Conservation (phyloP, 176 grass and related monocot genomes). For the Aegilops tauschii region DNA sequence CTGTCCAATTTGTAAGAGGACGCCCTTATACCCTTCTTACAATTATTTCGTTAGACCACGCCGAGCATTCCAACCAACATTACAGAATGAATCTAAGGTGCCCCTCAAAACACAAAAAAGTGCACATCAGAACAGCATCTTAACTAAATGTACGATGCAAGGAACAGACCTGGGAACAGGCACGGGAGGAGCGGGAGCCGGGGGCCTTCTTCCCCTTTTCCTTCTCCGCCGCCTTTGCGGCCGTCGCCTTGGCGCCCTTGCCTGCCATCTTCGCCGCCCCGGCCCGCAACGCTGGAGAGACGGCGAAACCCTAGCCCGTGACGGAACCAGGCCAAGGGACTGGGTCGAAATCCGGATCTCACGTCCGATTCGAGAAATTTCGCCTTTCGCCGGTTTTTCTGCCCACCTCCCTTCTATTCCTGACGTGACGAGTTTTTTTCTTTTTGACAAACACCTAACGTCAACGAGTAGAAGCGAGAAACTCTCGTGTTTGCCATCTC, state of each 20-base stretch:
- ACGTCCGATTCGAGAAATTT: conserved; percentile 17
- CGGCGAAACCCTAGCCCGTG: conserved; percentile 9
- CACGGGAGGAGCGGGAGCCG: conserved; percentile 46
- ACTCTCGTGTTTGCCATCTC: no score
- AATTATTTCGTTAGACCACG: background rate
- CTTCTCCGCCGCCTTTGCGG: conserved; percentile 52
- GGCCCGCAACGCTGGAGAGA: background rate
- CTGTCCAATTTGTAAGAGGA: background rate
- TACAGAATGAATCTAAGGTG: background rate
- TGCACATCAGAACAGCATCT: background rate
- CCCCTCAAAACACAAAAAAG: background rate
- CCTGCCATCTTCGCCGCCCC: conserved; percentile 36
- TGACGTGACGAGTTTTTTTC: background rate
- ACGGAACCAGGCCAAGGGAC: background rate
- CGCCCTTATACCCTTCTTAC: background rate
- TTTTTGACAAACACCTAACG: background rate
- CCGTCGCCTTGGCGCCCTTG: conserved; percentile 50
- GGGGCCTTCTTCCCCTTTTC: conserved; percentile 58
- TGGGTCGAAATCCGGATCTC: conserved; percentile 9
- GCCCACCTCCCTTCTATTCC: no score
- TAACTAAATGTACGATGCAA: conserved; percentile 8
- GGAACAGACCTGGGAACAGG: conserved; percentile 32
- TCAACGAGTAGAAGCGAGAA: background rate
- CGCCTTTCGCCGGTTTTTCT: background rate
- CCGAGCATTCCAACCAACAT: background rate